Base-by-base conservation (phyloP, 2,329 filamentous ascomycete genomes). In the Leptographium wingfieldii region DNA sequence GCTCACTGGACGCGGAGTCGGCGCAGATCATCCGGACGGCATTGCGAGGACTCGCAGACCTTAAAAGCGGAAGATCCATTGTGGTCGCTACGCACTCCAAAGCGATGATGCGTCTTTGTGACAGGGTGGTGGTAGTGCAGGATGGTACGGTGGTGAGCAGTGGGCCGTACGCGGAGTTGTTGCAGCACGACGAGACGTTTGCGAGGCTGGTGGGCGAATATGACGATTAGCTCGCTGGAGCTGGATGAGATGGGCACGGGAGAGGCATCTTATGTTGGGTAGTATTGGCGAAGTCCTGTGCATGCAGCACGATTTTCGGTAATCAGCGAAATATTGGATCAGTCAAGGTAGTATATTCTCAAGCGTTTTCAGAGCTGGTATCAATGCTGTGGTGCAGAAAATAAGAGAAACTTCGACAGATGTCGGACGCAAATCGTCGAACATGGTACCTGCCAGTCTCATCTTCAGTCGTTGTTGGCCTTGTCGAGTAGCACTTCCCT, bases 41-140 rank as follows among this genome's bases (percentile, higher is more conserved):
- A 3, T 22, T 66, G 40, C 60, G 61, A 2, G 11, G 10, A 11
- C 29, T 64, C 2, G 61, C 49, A 3, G 51, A 48, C 46, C 25
- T 14, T 2, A 38, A 19, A 19, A 35, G 11, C 3, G 59, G 55
- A 4, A 5, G 46, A 27, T 87, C 87, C 0, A 82, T 95, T 0
- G 77, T 96, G 19, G 79, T 95, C 29, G 86, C 95, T 48, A 96
- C 91, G 56, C 92, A 96, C 72, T 82, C 80, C 60, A 77, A 76
- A 63, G 86, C 92, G 68, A 95, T 96, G 90, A 96, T 97, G 88
- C 78, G 80, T 60, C 81, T 89, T 61, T 88, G 87, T 0, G 85
- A 90, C 68, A 77, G 81, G 53, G 76, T 96, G 9, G 76, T 92
- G 0, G 82, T 96, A 63, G 66, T 95, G 33, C 80, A 88, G n/a